Conservation (phyloP, 2,329 filamentous ascomycete species). For the Stagonosporopsis chrysanthemi region DNA sequence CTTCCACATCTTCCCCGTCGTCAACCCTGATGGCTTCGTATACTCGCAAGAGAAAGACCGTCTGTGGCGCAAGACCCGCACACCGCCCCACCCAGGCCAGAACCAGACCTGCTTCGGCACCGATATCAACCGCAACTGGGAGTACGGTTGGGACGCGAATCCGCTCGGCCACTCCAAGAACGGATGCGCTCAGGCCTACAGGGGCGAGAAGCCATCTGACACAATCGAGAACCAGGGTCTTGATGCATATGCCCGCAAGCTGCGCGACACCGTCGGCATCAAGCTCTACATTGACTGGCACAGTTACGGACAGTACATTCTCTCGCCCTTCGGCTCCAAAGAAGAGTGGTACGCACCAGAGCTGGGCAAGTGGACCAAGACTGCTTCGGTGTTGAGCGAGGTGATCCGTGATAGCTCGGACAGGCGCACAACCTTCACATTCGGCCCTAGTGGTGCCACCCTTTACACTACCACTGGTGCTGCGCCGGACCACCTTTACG, state of each 20-base stretch:
- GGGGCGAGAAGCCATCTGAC: conserved; percentile 37
- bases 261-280: conserved; percentile 57
- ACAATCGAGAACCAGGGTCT: conserved; percentile 49
- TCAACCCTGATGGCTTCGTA: conserved; percentile 42
- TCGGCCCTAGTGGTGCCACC: conserved; percentile 63
- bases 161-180: conserved; percentile 39
- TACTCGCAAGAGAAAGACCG: conserved; percentile 45
- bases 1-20: conserved; percentile 35
- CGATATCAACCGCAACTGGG: conserved; percentile 48
- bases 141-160: conserved; percentile 39
- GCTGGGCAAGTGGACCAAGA: conserved; percentile 57
- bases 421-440: conserved; percentile 47
- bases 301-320: conserved; percentile 67
- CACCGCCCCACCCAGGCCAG: conserved; percentile 32
- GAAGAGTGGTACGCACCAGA: conserved; percentile 59
- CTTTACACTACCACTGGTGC: conserved; percentile 63
- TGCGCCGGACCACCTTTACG: conserved; percentile 54
- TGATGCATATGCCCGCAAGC: conserved; percentile 53
- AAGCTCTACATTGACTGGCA: conserved; percentile 71
- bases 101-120: conserved; percentile 42
- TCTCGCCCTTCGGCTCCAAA: conserved; percentile 65
- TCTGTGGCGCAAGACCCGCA: conserved; percentile 47
- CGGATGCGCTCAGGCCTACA: conserved; percentile 43
- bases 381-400: conserved; percentile 57
- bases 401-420: conserved; percentile 58